Base-by-base conservation (phyloP, 345 rosid species). In the Pugionium dolabratum region DNA sequence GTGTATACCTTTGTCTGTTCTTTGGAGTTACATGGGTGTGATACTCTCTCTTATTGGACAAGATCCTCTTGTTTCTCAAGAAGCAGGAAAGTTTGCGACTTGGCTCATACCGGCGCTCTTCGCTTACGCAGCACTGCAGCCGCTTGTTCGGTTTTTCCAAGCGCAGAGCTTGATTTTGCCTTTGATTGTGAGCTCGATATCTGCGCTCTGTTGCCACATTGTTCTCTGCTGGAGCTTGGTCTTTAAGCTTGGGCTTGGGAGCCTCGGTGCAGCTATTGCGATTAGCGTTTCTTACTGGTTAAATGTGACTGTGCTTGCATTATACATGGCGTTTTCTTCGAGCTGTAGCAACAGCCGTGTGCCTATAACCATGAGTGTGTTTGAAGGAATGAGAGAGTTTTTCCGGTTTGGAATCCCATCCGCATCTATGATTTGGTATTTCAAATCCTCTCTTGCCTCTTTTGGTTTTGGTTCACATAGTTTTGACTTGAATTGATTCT, bases 331-430 rank as follows among this genome's bases (percentile, higher is more conserved):
- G 44, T 80, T 58, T 69, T 88, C 91, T 40, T 56, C 81, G 0
- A 52, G 67, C 27, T 84, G 91, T 74, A 72, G 67, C 0, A 81
- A 79, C 72, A 81, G 81, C 32, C 81, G 82, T 1, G 78, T 62
- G 11, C 46, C 76, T 0, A 45, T 86, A 57, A 69, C 84, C 2
- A 70, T 64, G 76, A 85, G 76, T 52, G 45, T 80, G 27, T 86
- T 86, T 64, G 54, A 43, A 33, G 86, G 88, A 44, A 71, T 81
- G 36, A 31, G 67, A 59, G 85, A 80, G 76, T 86, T 88, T 54
- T 86, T 86, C 40, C 83, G 82, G 46, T 85, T 84, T 36, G 96
- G 87, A 9, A 62, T 88, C 67, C 85, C 91, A 45, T 88, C 91
- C 58, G 84, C 91, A 2, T 68, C 77, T 3, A 86, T 86, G 96